Percentiles rank a stretch among this genome's conserved stretches.
Evolutionary conservation across 1,139 yeast genomes (phyloP).

Genomic region (Candida gigantensis): DNA sequence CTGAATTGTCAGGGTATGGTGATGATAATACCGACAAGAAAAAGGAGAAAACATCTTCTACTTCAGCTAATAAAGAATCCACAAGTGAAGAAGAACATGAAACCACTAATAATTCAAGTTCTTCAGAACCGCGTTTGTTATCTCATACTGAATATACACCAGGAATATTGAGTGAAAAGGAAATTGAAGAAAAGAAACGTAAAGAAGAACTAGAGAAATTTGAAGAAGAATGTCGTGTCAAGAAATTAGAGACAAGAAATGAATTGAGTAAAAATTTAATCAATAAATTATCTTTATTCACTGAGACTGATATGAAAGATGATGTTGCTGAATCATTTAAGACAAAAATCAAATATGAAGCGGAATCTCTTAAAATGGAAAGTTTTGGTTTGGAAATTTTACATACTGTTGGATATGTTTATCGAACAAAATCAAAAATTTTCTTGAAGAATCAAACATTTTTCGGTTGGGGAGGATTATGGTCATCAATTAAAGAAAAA

Average conservation of each 20-base stretch:
- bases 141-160: conserved; percentile 17
- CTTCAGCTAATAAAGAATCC: conserved; percentile 1
- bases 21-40: conserved; percentile 31
- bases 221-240: conserved; percentile 74
- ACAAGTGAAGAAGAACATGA: background rate
- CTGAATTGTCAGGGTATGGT: conserved; percentile 48
- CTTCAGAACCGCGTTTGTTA: conserved; percentile 9
- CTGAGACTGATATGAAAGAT: conserved; percentile 77
- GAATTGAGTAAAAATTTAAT: conserved; percentile 64
- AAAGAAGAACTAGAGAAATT: conserved; percentile 70
- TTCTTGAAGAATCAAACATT: conserved; percentile 66
- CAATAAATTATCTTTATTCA: conserved; percentile 69
- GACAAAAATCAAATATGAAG: conserved; percentile 75
- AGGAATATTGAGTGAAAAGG: conserved; percentile 28
- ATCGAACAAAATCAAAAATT: conserved; percentile 65
- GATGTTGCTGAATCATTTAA: conserved; percentile 71
- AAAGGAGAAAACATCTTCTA: background rate
- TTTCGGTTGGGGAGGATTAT: conserved; percentile 82
- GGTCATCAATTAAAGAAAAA: conserved; percentile 82
- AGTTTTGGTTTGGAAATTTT: conserved; percentile 90
- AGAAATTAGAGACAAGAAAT: conserved; percentile 71
- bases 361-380: conserved; percentile 87
- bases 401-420: conserved; percentile 81
- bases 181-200: conserved; percentile 48
- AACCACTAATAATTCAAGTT: background rate